A percentile compares a stretch with the other conserved stretches of the same genome.
phyloP scores from a whole-genome alignment of 345 rosid genomes.

The Eucalyptus albens region DNA sequence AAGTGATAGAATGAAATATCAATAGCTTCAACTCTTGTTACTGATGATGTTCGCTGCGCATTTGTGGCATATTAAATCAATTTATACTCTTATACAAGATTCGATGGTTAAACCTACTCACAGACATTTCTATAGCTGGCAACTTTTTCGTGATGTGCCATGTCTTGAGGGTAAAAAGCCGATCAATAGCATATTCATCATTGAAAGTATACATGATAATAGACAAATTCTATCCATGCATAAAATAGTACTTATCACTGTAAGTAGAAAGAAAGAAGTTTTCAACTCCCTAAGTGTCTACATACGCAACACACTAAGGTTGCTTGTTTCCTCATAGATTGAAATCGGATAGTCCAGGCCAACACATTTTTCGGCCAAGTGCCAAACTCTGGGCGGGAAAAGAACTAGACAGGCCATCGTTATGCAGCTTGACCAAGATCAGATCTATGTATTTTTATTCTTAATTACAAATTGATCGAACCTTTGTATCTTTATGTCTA shows the following conservation, averaged over 20 bases:
- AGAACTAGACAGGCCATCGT: not conserved
- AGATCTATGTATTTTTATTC: not conserved
- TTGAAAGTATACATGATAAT: not conserved
- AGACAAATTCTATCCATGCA: not conserved
- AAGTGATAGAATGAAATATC: not conserved
- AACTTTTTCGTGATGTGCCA: not conserved
- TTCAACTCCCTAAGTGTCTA: not conserved
- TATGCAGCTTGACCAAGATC: not conserved
- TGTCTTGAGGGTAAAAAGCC: not conserved
- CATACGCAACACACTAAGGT: not conserved
- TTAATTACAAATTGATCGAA: not conserved
- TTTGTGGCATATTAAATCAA: not conserved
- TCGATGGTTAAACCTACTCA: not conserved
- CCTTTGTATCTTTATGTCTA: not conserved
- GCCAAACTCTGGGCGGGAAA: not conserved
- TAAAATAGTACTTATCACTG: not conserved
- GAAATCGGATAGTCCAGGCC: not conserved
- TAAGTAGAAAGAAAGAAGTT: not conserved
- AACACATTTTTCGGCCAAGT: not conserved
- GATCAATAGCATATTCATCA: not conserved
- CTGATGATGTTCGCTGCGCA: accelerated
- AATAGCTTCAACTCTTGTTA: not conserved
- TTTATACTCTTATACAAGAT: not conserved
- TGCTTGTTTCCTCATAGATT: not conserved
- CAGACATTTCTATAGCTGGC: not conserved